Conservation (phyloP, 352 stramenopile genomes). For the Achlya hypogyna region DNA sequence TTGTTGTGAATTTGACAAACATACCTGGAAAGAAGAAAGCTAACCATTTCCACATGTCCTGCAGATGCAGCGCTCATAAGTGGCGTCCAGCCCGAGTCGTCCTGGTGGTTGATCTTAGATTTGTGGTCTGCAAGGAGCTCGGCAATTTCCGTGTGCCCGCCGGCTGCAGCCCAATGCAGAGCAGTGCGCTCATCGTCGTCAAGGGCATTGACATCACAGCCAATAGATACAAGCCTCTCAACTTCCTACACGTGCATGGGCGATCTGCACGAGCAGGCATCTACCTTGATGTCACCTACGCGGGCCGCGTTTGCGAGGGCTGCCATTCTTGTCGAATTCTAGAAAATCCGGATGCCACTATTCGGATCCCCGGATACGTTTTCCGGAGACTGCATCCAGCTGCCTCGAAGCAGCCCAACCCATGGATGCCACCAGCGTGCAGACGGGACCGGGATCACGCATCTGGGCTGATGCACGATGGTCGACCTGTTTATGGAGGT, state of each 20-base stretch:
- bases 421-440: no score
- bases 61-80: conserved; percentile 66
- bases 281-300: conserved; percentile 1
- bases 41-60: conserved; percentile 45
- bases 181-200: conserved; percentile 66
- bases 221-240: background rate
- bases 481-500: no score
- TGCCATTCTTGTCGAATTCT: conserved; percentile 7
- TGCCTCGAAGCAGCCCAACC: no score
- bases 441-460: no score
- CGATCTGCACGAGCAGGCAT: background rate
- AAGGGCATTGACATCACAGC: conserved; percentile 9
- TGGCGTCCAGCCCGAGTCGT: conserved; percentile 64
- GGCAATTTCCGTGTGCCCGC: conserved; percentile 37
- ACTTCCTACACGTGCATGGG: conserved; percentile 4
- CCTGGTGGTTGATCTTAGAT: conserved; percentile 46
- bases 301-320: conserved; percentile 2
- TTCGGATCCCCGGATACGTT: background rate
- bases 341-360: conserved; percentile 5
- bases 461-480: no score
- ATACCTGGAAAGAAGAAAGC: conserved; percentile 46
- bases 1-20: no score
- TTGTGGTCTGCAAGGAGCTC: conserved; percentile 42
- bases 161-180: conserved; percentile 53
- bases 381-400: background rate